Conservation (phyloP, 2,329 filamentous ascomycete species). For the Emergomyces pasteurianus region DNA sequence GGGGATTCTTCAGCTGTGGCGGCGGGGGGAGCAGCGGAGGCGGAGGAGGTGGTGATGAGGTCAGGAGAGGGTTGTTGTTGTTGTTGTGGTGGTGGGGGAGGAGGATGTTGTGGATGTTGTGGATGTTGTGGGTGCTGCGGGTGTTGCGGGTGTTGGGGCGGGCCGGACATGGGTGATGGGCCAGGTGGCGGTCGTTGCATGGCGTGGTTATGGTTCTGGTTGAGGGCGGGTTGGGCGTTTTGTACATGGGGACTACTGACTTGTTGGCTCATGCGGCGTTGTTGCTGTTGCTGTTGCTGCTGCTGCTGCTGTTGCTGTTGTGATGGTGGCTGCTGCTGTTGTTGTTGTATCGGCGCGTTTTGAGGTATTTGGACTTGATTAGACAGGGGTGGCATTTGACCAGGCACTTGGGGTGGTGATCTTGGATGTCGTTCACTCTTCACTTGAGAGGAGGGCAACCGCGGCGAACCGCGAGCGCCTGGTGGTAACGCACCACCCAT, state of each 20-base stretch:
- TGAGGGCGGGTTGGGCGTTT: constrained; percentile 65
- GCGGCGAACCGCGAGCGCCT: constrained; percentile 55
- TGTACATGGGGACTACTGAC: constrained; percentile 63
- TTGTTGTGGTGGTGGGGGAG: constrained; percentile 52
- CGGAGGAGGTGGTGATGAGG: constrained; percentile 50
- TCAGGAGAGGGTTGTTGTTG: constrained; percentile 58
- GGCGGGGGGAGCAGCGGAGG: constrained; percentile 36
- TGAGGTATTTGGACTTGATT: constrained; percentile 18
- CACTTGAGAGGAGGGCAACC: constrained; percentile 55
- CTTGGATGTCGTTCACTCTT: constrained; percentile 66
- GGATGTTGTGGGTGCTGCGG: constrained; percentile 44
- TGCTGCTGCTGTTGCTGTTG: constrained; percentile 17
- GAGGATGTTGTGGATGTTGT: constrained; percentile 37
- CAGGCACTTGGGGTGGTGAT: constrained; percentile 61
- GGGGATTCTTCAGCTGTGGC: constrained; percentile 70
- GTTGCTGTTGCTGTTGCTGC: constrained; percentile 27
- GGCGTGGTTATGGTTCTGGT: constrained; percentile 57
- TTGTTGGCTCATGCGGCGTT: constrained; percentile 60
- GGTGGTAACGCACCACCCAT: constrained; percentile 49
- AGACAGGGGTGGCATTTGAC: constrained; percentile 40
- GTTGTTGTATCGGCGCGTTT: constrained; percentile 18
- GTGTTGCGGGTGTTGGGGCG: constrained; percentile 39
- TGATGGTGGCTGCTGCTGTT: constrained; percentile 29
- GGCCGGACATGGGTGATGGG: constrained; percentile 38
- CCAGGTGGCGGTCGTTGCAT: constrained; percentile 42